Evolutionary conservation across 2,329 filamentous ascomycete genomes (phyloP).

Genomic region (Aspergillus chevalieri): DNA sequence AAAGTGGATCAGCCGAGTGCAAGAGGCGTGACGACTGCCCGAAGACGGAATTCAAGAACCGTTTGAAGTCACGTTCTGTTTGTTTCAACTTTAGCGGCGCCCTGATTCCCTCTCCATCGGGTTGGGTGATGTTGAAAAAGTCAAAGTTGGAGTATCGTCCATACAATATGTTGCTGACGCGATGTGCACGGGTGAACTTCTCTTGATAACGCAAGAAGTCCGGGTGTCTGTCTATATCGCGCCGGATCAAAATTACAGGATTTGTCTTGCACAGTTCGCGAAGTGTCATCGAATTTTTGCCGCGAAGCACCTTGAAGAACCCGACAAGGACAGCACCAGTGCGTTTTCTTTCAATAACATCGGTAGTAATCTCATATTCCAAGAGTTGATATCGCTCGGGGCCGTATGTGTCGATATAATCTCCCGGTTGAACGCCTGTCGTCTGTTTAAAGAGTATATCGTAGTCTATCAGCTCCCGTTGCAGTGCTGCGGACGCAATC

Average conservation of each 20-base stretch:
- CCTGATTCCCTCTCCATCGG: not conserved
- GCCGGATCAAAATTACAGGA: slow-evolving; percentile 61
- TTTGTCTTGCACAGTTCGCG: slow-evolving; percentile 54
- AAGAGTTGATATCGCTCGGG: slow-evolving; percentile 53
- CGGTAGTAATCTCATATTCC: slow-evolving; percentile 54
- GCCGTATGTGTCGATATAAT: slow-evolving; percentile 55
- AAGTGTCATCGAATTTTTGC: slow-evolving; percentile 52
- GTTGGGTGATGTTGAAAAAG: slow-evolving; percentile 4
- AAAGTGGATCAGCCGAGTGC: slow-evolving; percentile 9
- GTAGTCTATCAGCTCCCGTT: slow-evolving; percentile 59
- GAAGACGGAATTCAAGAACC: slow-evolving; percentile 13
- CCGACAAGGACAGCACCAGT: slow-evolving; percentile 59
- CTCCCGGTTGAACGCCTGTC: slow-evolving; percentile 52
- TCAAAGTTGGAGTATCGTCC: slow-evolving; percentile 19
- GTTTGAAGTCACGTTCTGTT: slow-evolving; percentile 13
- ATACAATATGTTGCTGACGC: slow-evolving; percentile 29
- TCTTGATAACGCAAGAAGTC: slow-evolving; percentile 16
- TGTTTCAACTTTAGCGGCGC: slow-evolving; percentile 14
- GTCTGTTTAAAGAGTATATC: slow-evolving; percentile 51
- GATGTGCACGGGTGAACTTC: slow-evolving; percentile 12
- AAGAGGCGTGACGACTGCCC: slow-evolving; percentile 5
- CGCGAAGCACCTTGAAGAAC: slow-evolving; percentile 58
- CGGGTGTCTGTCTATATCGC: slow-evolving; percentile 39
- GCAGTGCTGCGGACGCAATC: slow-evolving; percentile 64
- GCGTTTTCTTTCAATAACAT: slow-evolving; percentile 43